Evolutionary conservation across 768 basidiomycete genomes (phyloP).

Genomic region (Chalciporus piperatus): DNA sequence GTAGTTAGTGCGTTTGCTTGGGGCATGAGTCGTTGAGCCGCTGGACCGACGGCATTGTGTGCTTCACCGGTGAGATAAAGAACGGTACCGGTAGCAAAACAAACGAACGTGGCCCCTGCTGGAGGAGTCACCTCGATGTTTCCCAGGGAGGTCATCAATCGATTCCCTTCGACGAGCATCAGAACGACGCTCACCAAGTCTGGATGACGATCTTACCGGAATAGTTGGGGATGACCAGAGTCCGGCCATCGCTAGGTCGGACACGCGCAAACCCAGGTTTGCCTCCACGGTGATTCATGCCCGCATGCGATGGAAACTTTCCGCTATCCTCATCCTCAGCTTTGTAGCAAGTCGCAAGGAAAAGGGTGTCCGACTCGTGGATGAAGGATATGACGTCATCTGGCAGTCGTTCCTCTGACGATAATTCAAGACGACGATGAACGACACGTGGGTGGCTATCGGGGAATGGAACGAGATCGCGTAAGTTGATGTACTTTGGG

Average conservation of each 20-base stretch:
- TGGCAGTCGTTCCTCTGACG: constrained; percentile 42
- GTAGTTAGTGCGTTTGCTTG: constrained; percentile 50
- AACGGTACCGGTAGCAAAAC: constrained; percentile 54
- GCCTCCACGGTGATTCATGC: constrained; percentile 68
- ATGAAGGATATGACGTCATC: constrained; percentile 50
- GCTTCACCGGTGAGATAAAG: constrained; percentile 65
- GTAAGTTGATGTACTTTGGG: constrained; percentile 65
- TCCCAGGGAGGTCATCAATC: constrained; percentile 59
- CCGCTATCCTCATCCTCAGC: constrained; percentile 35
- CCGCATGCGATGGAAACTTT: constrained; percentile 53
- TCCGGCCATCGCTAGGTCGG: constrained; percentile 49
- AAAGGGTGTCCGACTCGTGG: constrained; percentile 50
- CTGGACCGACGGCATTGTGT: constrained; percentile 42
- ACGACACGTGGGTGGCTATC: constrained; percentile 38
- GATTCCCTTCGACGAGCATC: constrained; percentile 44
- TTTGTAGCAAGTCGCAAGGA: constrained; percentile 53
- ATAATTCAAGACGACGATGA: constrained; percentile 34
- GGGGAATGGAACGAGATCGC: constrained; percentile 46
- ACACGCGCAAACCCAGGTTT: constrained; percentile 59
- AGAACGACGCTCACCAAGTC: not conserved
- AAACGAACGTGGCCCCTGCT: constrained; percentile 54
- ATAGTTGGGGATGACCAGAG: constrained; percentile 59
- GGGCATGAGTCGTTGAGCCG: constrained; percentile 51
- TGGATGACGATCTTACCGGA: constrained; percentile 37
- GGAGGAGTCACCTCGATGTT: constrained; percentile 59